Conservation (phyloP, 2,329 filamentous ascomycete genomes). For the Juglanconis juglandina region DNA sequence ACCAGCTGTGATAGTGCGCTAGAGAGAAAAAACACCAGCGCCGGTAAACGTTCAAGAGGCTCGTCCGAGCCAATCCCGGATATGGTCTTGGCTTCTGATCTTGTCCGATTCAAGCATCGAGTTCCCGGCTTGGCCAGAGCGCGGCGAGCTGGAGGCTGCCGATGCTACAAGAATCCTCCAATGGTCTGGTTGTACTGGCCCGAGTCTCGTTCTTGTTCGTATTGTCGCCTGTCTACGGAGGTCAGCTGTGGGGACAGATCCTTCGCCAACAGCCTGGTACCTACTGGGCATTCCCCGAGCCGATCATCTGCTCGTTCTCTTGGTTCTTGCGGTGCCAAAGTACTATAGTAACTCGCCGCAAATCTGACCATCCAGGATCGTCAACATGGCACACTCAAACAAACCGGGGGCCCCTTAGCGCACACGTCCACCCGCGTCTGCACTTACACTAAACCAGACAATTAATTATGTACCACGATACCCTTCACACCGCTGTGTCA, state of each 20-base stretch:
- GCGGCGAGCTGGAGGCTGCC: too few species aligned
- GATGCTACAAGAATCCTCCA: too few species aligned
- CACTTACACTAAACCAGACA: background rate
- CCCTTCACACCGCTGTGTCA: background rate
- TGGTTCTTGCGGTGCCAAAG: background rate
- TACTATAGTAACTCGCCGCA: background rate
- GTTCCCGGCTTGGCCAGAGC: too few species aligned
- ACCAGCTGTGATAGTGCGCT: background rate
- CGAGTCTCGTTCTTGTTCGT: too few species aligned
- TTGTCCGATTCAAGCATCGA: too few species aligned
- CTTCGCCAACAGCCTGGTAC: background rate
- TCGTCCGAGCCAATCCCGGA: too few species aligned
- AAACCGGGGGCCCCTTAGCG: too few species aligned
- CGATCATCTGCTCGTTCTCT: background rate
- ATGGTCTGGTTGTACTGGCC: too few species aligned
- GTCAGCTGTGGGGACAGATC: slow-evolving; percentile 3
- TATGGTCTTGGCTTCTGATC: too few species aligned
- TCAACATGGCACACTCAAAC: background rate
- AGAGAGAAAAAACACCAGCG: background rate
- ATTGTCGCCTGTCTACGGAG: slow-evolving; percentile 2
- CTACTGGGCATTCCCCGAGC: background rate
- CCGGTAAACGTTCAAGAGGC: too few species aligned
- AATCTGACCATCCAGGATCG: background rate
- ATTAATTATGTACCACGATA: background rate
- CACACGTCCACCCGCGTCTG: background rate